Base-by-base conservation (phyloP, 1,139 yeast genomes). In the Kodamaea fungicola region DNA sequence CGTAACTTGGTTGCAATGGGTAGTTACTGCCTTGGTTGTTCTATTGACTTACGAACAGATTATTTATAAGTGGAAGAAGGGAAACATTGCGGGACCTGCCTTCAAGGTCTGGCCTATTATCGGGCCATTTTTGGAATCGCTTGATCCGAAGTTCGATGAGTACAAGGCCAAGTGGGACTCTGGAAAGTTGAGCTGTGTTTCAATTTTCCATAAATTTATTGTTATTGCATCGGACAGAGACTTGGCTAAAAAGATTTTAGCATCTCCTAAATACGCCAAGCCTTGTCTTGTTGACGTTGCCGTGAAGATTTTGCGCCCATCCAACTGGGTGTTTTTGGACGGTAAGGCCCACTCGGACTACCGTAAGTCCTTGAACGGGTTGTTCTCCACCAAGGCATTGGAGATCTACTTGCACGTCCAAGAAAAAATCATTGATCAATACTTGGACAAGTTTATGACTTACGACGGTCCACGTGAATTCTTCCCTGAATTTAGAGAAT, bases 281-380 rank as follows among this genome's bases (percentile, higher is more conserved):
- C 98, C 98, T 6, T 92, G 98, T 70, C 96, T 92, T 43, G 98
- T 92, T 46, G 98, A 92, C 58, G 97, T 89, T 39, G 98, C 97
- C 13, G 72, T 80, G 49, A 92, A 90, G 67, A 87, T 92, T 50
- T 71, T 92, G 55, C 79, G 97, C 63, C 97, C 97, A 32, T 74
- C 92, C 36, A 92, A 90, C 70, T 92, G 98, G 98, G 98, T 92
- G 34, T 92, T 92, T 61, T 67, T 89, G 55, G 98, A 92, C 57
- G 98, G 98, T 50, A 88, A 89, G 68, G 94, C 80, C 24, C 98
- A 92, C 56, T 79, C 82, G 43, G 98, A 92, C 62, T 92, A 90
- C 67, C 81, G 98, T 64, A 81, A 83, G 58, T 82, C 95, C 12
- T 71, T 92, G 55, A 92, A 92, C 59, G 95, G 96, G 7, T 73